Evolutionary conservation across 179 eudicot species (phyloP).

Genomic region (Silene vulgaris): DNA sequence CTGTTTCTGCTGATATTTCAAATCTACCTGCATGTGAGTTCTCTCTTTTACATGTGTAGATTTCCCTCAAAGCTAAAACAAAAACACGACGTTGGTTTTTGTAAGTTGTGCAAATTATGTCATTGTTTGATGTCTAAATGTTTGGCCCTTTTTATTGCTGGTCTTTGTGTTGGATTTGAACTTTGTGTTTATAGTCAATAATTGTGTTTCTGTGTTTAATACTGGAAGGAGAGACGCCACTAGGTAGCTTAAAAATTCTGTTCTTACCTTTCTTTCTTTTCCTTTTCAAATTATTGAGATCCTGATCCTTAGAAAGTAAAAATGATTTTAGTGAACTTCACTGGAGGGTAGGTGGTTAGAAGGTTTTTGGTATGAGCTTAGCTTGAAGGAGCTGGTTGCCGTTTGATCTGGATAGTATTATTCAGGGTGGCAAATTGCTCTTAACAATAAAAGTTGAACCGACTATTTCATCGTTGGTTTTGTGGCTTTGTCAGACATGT

Average conservation of each 20-base stretch:
- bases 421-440: neutral
- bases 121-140: neutral
- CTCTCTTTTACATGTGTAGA: neutral
- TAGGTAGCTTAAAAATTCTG: neutral
- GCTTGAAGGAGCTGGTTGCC: no score
- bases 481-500: no score
- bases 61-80: neutral
- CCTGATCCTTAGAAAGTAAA: neutral
- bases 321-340: neutral
- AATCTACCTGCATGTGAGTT: conserved; percentile 90
- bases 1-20: conserved; percentile 97
- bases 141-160: neutral
- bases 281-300: neutral
- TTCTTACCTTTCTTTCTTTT: neutral
- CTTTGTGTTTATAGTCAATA: neutral
- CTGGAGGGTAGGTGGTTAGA: neutral
- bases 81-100: no score
- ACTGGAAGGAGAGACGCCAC: neutral
- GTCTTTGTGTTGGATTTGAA: neutral
- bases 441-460: neutral
- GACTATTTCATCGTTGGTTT: no score
- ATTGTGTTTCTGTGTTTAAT: conserved; percentile 1
- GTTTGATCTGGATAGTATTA: no score
- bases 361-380: no score
- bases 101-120: neutral